These are phyloP conservation scores for Thymus mandschuricus DNA, from an alignment of 257 asterid species.

Conservation along the genomic window DNA sequence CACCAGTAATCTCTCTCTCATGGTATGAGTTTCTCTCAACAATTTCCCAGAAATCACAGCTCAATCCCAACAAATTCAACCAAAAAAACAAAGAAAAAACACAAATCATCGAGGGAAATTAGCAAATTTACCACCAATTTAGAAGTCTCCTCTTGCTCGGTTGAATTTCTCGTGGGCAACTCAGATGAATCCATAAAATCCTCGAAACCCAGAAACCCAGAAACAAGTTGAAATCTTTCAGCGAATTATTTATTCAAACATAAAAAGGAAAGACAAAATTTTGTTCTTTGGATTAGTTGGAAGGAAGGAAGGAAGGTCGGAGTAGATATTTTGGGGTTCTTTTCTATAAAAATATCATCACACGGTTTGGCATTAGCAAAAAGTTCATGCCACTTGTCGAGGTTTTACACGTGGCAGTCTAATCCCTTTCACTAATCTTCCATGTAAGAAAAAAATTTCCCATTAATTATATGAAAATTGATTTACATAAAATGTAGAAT, in stretches of 20 bases:
- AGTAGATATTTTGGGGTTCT: background rate
- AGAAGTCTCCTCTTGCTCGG: conserved; percentile 45
- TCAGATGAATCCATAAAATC: conserved; percentile 27
- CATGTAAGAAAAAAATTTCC: background rate
- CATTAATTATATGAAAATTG: too few species aligned
- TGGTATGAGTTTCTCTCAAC: background rate
- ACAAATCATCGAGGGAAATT: background rate
- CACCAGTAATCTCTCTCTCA: background rate
- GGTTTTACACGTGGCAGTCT: conserved; percentile 47
- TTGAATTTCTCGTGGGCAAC: conserved; percentile 25
- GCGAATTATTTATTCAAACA: background rate
- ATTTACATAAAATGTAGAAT: background rate
- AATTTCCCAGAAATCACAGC: background rate
- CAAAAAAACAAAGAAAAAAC: background rate
- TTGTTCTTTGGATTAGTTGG: background rate
- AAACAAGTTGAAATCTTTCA: background rate
- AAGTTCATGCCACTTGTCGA: conserved; percentile 37
- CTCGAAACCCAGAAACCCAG: conserved; percentile 2
- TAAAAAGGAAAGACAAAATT: background rate
- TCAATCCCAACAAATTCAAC: background rate
- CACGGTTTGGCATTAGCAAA: conserved; percentile 25
- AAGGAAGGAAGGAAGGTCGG: background rate
- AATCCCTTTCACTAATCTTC: background rate
- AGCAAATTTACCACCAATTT: conserved; percentile 32
- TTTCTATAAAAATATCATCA: background rate